phyloP scores from a whole-genome alignment of 2,329 filamentous ascomycete genomes.

The Arachnomyces sp. region DNA sequence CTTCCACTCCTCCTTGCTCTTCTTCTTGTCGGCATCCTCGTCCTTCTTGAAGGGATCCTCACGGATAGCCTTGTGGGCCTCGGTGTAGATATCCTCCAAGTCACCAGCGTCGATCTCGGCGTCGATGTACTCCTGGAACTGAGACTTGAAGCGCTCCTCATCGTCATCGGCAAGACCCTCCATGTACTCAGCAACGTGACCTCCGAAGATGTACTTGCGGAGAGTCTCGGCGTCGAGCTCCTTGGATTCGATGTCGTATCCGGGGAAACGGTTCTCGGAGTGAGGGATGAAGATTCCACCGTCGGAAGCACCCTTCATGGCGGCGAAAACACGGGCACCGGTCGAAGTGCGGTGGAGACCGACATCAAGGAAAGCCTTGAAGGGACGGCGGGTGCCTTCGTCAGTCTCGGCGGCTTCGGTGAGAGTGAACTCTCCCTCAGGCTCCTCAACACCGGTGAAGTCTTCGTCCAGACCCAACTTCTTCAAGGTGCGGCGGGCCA shows the following conservation, averaged over 20 bases:
- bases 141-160: constrained; percentile 98
- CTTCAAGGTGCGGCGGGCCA: constrained; percentile 92
- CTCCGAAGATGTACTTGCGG: constrained; percentile 98
- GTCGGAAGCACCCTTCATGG: constrained; percentile 99
- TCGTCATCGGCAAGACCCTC: constrained; percentile 98
- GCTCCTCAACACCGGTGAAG: constrained; percentile 94
- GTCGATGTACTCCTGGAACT: constrained; percentile 97
- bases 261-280: constrained; percentile 99
- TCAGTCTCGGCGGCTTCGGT: constrained; percentile 90
- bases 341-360: constrained; percentile 96
- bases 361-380: constrained; percentile 98
- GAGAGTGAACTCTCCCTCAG: constrained; percentile 89
- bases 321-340: constrained; percentile 96
- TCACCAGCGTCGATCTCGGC: constrained; percentile 94
- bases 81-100: constrained; percentile 90
- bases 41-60: constrained; percentile 97
- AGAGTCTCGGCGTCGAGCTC: constrained; percentile 95
- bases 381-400: constrained; percentile 82
- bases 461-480: constrained; percentile 93
- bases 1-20: constrained; percentile 97
- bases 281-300: constrained; percentile 95
- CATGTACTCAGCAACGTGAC: constrained; percentile 99
- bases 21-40: constrained; percentile 67
- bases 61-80: constrained; percentile 94
- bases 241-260: constrained; percentile 94